These are phyloP conservation scores for Fistulinella prunicolor DNA, from an alignment of 768 basidiomycete genomes.

Conservation along the genomic window DNA sequence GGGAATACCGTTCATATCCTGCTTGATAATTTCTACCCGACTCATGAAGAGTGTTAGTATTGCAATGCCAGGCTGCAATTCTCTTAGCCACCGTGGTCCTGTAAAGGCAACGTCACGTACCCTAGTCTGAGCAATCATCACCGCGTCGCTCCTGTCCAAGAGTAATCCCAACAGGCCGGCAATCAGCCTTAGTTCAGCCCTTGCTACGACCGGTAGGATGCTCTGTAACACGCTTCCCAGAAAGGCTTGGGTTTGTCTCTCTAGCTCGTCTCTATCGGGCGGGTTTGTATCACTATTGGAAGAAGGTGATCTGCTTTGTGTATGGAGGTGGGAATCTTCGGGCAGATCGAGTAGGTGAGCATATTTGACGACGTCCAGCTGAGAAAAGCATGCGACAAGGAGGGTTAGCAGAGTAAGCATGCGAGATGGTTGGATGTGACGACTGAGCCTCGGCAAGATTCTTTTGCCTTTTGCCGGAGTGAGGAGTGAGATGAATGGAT, in stretches of 20 bases:
- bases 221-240: conserved; percentile 82
- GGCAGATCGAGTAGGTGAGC: conserved; percentile 69
- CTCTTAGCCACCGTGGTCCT: neutral
- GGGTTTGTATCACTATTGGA: conserved; percentile 11
- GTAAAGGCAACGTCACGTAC: conserved; percentile 42
- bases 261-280: conserved; percentile 62
- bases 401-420: conserved; percentile 88
- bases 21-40: conserved; percentile 89
- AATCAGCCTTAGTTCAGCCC: conserved; percentile 76
- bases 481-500: conserved; percentile 94
- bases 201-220: conserved; percentile 77
- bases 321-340: conserved; percentile 47
- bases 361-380: conserved; percentile 85
- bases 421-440: conserved; percentile 74
- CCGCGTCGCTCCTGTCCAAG: conserved; percentile 73
- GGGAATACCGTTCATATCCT: conserved; percentile 51
- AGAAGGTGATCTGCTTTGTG: conserved; percentile 19
- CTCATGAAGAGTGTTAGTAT: conserved; percentile 88
- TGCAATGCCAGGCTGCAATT: conserved; percentile 79
- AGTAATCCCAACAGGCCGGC: conserved; percentile 84
- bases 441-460: conserved; percentile 82
- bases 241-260: conserved; percentile 89
- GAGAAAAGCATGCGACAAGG: conserved; percentile 89
- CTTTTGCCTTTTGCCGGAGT: conserved; percentile 89
- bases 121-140: conserved; percentile 71